Conservation (phyloP, 1,139 yeast genomes). For the Hansenula lynferdii region DNA sequence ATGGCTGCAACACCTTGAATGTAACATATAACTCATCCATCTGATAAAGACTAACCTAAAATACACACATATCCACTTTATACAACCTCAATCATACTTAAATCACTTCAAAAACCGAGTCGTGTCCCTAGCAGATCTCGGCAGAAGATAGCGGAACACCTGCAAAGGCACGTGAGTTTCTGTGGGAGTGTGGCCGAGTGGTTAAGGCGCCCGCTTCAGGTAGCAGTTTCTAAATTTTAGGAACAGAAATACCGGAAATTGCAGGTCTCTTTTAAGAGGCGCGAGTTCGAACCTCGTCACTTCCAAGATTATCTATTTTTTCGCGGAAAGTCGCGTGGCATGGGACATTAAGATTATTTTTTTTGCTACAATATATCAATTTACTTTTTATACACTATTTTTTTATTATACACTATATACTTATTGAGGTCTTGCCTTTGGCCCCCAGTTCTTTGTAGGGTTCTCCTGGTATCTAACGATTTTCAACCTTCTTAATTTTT, state of each 20-base stretch:
- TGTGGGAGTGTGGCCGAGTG: slow-evolving; percentile 34
- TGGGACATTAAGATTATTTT: too few relatives aligned
- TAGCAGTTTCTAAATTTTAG: not conserved
- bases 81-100: too few relatives aligned
- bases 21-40: too few relatives aligned
- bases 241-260: slow-evolving; percentile 13
- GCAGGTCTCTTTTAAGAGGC: slow-evolving; percentile 25
- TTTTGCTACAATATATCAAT: too few relatives aligned
- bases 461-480: slow-evolving; percentile 86
- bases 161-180: not conserved
- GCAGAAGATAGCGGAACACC: not conserved
- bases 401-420: not conserved
- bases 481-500: slow-evolving; percentile 64
- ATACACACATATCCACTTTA: too few relatives aligned
- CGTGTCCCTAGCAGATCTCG: too few relatives aligned
- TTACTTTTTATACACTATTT: not conserved
- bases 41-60: too few relatives aligned
- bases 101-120: too few relatives aligned
- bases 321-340: not conserved
- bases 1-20: too few relatives aligned
- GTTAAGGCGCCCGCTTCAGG: slow-evolving; percentile 33
- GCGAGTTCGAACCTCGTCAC: slow-evolving; percentile 26
- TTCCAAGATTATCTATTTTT: slow-evolving; percentile 12
- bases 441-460: slow-evolving; percentile 96
- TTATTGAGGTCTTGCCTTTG: slow-evolving; percentile 65